Base-by-base conservation (phyloP, 2,329 filamentous ascomycete species). In the Eutypella sp. region DNA sequence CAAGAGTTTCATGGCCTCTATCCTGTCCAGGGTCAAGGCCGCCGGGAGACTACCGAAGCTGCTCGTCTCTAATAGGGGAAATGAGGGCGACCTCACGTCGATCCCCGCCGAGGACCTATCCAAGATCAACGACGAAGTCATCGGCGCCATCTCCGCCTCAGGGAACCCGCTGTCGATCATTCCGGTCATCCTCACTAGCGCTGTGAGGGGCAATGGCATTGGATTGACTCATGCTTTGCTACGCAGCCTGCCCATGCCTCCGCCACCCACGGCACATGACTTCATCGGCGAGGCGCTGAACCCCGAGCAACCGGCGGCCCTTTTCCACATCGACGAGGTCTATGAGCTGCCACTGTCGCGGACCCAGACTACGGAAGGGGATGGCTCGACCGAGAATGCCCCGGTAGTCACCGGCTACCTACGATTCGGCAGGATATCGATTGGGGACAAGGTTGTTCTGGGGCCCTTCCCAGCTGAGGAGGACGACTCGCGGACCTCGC, bases 301-400 rank as follows among this genome's bases (percentile, higher is more conserved):
- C 47, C 79, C 80, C 1, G 74, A 82, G 47, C 75, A 79, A 45
- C 79, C 82, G 2, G 70, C 72, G 4, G 79, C 79, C 27, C 69
- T 96, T 2, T 97, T 97, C 59, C 87, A 96, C 59, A 79, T 97
- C 20, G 92, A 97, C 61, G 92, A 96, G 56, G 82, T 90, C 1
- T 97, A 95, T 64, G 87, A 79, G 47, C 78, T 91, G 13, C 79
- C 85, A 1, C 77, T 79, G 1, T 80, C 82, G 2, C 82, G 82
- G 51, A 72, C 78, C 4, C 63, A 69, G n/a, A 63, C 66, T 15
- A 64, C 70, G 2, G 60, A 44, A 10, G 49, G 46, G 2, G 24
- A 49, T 23, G 51, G 47, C 18, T 41, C 49, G 15, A 54, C 51
- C 15, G 64, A 62, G 27, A 65, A 50, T 56, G 71, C 45, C 60